Evolutionary conservation across 202 grass and related monocot genomes (phyloP), one percentile per base, ranked within the genome.

Genomic region (Brachypodium distachyon): DNA sequence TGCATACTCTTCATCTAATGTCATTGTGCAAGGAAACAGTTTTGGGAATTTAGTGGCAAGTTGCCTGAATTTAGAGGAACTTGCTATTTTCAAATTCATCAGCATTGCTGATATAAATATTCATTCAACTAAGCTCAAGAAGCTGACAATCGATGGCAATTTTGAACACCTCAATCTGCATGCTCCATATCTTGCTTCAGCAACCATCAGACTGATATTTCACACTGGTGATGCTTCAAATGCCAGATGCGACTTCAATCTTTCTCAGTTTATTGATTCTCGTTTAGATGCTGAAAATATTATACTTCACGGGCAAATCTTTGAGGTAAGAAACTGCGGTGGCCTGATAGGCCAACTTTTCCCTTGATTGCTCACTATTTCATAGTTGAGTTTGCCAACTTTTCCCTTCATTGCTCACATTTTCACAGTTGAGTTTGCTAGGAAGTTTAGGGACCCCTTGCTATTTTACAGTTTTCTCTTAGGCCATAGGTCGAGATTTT

Each of bases 41-140:
- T 81, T 84, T 43, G 90, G 77, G 57, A 63, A 81, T 52, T 83
- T 86, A 84, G 75, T 92, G 73, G 81, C 58, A 60, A 69, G 60
- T 53, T 89, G 69, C 71, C 62, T 83, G 7, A 39, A 72, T 25
- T 78, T 89, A 55, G 83, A 86, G 76, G 86, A 76, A 61, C 49
- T 92, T 67, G 61, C 27, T 65, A 75, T 92, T 5, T 67, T 21
- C n/a, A 74, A 70, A 27, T 73, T 81, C 62, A 46, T 39, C 58
- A 81, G 81, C 62, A 63, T 54, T 70, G 40, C 72, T 17, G 43
- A 80, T 73, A 81, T 92, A 46, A 92, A 68, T 73, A 89, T 92
- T 51, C 61, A 67, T 53, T 85, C 90, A 38, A 59, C 67, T 77
- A 92, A 68, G 39, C 69, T 89, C 50, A 77, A 71, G 74, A 47